Evolutionary conservation across 75 land plant genomes (phyloP).

Genomic region (Chamaecyparis obtusa): DNA sequence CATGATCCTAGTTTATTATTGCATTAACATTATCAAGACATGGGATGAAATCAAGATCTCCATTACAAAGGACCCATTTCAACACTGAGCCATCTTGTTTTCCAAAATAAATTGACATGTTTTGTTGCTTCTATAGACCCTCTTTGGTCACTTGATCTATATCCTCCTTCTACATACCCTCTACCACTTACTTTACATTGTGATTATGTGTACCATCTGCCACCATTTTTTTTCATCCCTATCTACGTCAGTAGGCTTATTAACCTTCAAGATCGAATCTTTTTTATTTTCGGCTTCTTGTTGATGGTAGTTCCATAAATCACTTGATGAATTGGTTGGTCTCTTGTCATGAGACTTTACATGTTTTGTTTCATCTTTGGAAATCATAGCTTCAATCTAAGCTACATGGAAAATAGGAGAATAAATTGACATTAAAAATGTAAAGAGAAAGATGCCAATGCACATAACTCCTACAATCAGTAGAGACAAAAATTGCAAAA

Average conservation of each 20-base stretch:
- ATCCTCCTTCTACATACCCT: not conserved
- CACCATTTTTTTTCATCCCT: not conserved
- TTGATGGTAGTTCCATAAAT: not conserved
- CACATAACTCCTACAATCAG: conserved; percentile 10
- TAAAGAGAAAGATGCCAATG: conserved; percentile 8
- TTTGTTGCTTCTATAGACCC: not conserved
- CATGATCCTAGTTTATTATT: conserved; percentile 55
- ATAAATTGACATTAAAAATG: conserved; percentile 8
- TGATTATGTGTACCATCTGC: not conserved
- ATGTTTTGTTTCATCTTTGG: not conserved
- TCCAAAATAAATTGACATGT: not conserved
- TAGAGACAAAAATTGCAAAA: not conserved
- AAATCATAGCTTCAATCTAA: not conserved
- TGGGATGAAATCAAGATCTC: conserved; percentile 66
- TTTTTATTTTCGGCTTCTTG: not conserved
- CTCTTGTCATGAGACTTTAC: not conserved
- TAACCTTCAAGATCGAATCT: not conserved
- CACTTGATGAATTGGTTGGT: not conserved
- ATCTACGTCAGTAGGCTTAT: not conserved
- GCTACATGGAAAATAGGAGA: not conserved
- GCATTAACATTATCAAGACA: conserved; percentile 74
- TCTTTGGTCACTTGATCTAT: not conserved
- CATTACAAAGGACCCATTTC: conserved; percentile 17
- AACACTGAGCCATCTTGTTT: not conserved
- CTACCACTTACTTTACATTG: not conserved